Base-by-base conservation (phyloP, 345 rosid genomes). In the Arabidopsis suecica region DNA sequence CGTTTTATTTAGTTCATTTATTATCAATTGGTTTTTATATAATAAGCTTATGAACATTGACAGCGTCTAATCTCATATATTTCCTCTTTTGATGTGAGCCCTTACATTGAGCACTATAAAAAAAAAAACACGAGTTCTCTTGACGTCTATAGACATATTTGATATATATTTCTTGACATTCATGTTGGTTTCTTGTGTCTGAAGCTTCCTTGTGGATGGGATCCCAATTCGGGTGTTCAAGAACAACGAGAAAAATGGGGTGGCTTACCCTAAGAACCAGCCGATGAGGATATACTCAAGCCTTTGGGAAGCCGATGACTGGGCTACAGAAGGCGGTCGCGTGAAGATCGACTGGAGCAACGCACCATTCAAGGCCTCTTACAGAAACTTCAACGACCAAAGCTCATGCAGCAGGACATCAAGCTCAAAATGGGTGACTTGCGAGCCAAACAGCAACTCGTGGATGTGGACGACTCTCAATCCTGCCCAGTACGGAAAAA, bases 321-420 rank as follows among this genome's bases (percentile, higher is more conserved):
- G 88, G 89, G 88, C 91, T 0, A 86, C 91, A 9, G 80, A 86
- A 71, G 89, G 91, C 0, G 91, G 91, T 7, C 72, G 61, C 0
- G 82, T 84, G 32, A 87, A 87, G 72, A 82, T 74, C 2, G 88
- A 88, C 60, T 88, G 87, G 89, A 57, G 53, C 16, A 51, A 80
- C 11, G 88, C 91, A 33, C 89, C 91, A 3, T 85, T 87, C 75
- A 65, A 30, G 4, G 89, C 88, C 4, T 83, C 77, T 32, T 84
- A 73, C 60, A 68, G 72, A 25, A 79, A 61, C 59, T 85, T 84
- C 75, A 62, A 69, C 12, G 83, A 61, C 63, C 47, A 67, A 73
- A 86, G 80, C 79, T n/a, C 56, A 66, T 65, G 86, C 69, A 5
- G 53, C 23, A 42, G 83, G 72, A 53, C 45, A 65, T 69, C 82